Percentiles rank a stretch among this genome's conserved stretches.
Evolutionary conservation across 2,329 filamentous ascomycete species (phyloP).

Genomic region (Penicillium sp.): DNA sequence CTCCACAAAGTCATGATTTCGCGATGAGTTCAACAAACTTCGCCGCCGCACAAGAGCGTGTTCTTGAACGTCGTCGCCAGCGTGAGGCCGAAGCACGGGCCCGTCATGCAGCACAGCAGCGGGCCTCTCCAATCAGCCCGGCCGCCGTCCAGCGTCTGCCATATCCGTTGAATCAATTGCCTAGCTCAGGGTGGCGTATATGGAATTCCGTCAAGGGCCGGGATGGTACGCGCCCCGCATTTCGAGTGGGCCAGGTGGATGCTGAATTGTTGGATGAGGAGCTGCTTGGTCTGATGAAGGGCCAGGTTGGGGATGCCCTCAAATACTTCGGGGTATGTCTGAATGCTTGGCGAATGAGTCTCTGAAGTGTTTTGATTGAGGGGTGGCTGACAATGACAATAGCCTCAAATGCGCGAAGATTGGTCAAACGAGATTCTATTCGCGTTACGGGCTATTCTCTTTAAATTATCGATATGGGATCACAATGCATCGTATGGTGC

Average conservation of each 20-base stretch:
- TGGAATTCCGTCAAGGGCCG: slow-evolving; percentile 73
- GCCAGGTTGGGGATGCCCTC: slow-evolving; percentile 80
- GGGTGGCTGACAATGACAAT: slow-evolving; percentile 1
- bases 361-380: background rate
- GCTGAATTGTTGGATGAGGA: slow-evolving; percentile 94
- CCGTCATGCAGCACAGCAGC: slow-evolving; percentile 46
- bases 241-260: slow-evolving; percentile 93
- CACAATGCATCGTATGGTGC: slow-evolving; percentile 94
- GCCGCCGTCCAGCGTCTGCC: slow-evolving; percentile 58
- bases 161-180: slow-evolving; percentile 60
- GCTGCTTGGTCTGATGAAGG: slow-evolving; percentile 77
- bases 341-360: background rate
- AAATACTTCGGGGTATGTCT: slow-evolving; percentile 73
- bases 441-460: slow-evolving; percentile 72
- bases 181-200: slow-evolving; percentile 43
- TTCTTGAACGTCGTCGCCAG: slow-evolving; percentile 74
- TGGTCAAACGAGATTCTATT: slow-evolving; percentile 84
- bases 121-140: slow-evolving; percentile 51
- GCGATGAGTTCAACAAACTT: slow-evolving; percentile 67
- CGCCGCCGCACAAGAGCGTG: slow-evolving; percentile 82
- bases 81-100: slow-evolving; percentile 66
- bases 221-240: slow-evolving; percentile 78
- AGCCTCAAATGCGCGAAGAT: slow-evolving; percentile 72
- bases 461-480: slow-evolving; percentile 96
- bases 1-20: slow-evolving; percentile 30